phyloP scores from a whole-genome alignment of 768 basidiomycete species.

The Leccinum obscurum region DNA sequence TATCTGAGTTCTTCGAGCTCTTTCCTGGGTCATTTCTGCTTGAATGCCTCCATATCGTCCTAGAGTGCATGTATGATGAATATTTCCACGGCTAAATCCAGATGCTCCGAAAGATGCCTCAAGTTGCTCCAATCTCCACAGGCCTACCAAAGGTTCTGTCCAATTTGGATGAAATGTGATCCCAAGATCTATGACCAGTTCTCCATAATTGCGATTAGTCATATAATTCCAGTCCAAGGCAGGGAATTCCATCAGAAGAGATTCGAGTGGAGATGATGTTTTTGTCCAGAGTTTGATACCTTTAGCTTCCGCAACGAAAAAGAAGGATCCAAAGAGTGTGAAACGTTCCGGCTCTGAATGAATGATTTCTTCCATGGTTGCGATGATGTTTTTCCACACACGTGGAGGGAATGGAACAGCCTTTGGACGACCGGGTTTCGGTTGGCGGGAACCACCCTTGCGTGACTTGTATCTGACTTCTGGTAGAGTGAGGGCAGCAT shows the following conservation, averaged over 20 bases:
- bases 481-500: slow-evolving; percentile 5
- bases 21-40: slow-evolving; percentile 1
- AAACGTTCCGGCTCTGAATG: background rate
- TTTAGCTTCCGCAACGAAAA: background rate
- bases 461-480: slow-evolving; percentile 10
- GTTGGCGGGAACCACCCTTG: background rate
- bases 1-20: background rate
- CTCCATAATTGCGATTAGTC: background rate
- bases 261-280: background rate
- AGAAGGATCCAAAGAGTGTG: slow-evolving; percentile 9
- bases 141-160: background rate
- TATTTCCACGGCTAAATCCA: background rate
- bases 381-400: background rate
- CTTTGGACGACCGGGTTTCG: slow-evolving; percentile 1
- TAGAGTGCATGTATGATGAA: background rate
- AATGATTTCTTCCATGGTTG: slow-evolving; percentile 12
- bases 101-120: slow-evolving; percentile 1
- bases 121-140: background rate
- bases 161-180: background rate
- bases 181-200: background rate
- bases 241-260: background rate
- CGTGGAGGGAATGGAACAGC: slow-evolving; percentile 9
- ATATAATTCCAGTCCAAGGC: background rate
- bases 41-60: slow-evolving; percentile 6
- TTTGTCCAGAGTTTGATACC: slow-evolving; percentile 6